Percentiles rank a stretch among this genome's conserved stretches.
These are phyloP conservation scores for Candida pseudocylindracea DNA, from an alignment of 1,139 yeast genomes.

Conservation along the genomic window DNA sequence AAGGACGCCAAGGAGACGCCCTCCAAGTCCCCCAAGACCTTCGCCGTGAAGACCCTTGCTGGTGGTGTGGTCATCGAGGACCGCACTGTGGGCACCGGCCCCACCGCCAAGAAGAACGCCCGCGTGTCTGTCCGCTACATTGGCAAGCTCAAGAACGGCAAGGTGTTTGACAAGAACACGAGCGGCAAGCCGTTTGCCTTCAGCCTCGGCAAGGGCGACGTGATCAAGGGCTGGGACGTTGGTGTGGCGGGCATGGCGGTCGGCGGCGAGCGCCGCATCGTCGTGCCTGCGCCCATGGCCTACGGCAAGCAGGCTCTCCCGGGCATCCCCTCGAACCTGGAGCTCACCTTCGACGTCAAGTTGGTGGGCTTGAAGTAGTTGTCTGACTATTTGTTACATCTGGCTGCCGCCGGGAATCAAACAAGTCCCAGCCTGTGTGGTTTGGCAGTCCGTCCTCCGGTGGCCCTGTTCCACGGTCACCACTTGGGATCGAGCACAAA, in stretches of 20 bases:
- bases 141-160: slow-evolving; percentile 92
- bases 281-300: slow-evolving; percentile 90
- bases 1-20: slow-evolving; percentile 3
- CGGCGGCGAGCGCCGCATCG: slow-evolving; percentile 97
- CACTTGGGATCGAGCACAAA: too few relatives aligned
- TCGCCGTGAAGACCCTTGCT: slow-evolving; percentile 42
- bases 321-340: slow-evolving; percentile 94
- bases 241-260: slow-evolving; percentile 98
- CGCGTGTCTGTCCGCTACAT: slow-evolving; percentile 93
- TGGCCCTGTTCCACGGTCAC: too few relatives aligned
- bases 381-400: too few relatives aligned
- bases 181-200: slow-evolving; percentile 89
- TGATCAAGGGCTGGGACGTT: slow-evolving; percentile 94
- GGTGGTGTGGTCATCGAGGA: slow-evolving; percentile 94
- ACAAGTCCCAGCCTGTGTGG: too few relatives aligned
- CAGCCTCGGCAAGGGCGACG: slow-evolving; percentile 91
- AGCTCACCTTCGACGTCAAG: slow-evolving; percentile 88
- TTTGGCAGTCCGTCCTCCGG: too few relatives aligned
- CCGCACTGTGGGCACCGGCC: slow-evolving; percentile 74
- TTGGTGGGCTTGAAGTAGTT: slow-evolving; percentile 66
- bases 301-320: slow-evolving; percentile 89
- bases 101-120: slow-evolving; percentile 71
- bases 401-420: too few relatives aligned
- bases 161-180: slow-evolving; percentile 91
- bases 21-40: slow-evolving; percentile 22